These are phyloP conservation scores for Kazachstania africana DNA, from an alignment of 805 yeast genomes.

Conservation along the genomic window DNA sequence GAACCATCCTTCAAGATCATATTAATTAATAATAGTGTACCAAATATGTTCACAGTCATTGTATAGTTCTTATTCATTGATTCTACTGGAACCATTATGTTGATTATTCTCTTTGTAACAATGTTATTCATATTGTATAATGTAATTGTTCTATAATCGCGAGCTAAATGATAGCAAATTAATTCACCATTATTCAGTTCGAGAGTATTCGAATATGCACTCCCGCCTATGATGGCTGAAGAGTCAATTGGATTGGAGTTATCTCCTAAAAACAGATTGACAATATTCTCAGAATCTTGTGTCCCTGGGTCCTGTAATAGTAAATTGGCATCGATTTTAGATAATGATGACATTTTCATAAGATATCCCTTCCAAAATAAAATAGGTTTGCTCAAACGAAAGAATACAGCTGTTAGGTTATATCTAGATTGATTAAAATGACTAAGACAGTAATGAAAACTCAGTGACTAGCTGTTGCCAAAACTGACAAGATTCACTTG, in stretches of 20 bases:
- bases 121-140: slow-evolving; percentile 15
- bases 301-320: slow-evolving; percentile 11
- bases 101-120: slow-evolving; percentile 12
- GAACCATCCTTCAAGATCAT: slow-evolving; percentile 19
- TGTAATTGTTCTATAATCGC: slow-evolving; percentile 10
- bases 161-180: slow-evolving; percentile 19
- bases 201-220: slow-evolving; percentile 12
- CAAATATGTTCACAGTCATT: slow-evolving; percentile 4
- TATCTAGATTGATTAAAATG: too few species aligned
- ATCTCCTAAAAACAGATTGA: slow-evolving; percentile 11
- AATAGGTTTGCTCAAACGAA: too few species aligned
- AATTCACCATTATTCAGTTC: slow-evolving; percentile 9
- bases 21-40: slow-evolving; percentile 8
- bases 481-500: too few species aligned
- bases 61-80: slow-evolving; percentile 19
- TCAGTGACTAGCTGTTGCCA: too few species aligned
- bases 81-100: slow-evolving; percentile 13
- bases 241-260: background rate
- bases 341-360: slow-evolving; percentile 7
- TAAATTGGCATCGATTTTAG: slow-evolving; percentile 18
- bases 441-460: too few species aligned
- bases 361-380: too few species aligned
- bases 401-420: too few species aligned
- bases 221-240: background rate
- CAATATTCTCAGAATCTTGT: slow-evolving; percentile 5